These are phyloP conservation scores for Eragrostis curvula DNA, from an alignment of 176 grass and related monocot genomes.

Conservation along the genomic window DNA sequence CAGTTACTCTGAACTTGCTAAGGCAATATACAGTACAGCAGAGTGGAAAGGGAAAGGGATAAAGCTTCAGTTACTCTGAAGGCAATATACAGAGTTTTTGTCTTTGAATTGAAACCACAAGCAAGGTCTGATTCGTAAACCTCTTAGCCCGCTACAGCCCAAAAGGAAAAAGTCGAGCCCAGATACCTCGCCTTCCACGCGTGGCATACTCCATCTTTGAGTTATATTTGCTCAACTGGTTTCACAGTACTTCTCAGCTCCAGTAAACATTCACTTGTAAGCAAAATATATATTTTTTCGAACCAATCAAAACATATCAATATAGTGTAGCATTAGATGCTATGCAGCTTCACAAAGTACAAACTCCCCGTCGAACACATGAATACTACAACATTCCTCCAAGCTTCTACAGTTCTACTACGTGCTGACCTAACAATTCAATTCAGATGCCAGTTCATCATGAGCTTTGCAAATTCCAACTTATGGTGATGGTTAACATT, in stretches of 20 bases:
- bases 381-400: background rate
- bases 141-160: no score
- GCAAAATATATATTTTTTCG: no score
- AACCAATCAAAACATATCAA: background rate
- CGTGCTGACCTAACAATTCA: background rate
- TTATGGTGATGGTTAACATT: background rate
- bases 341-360: conserved; percentile 1
- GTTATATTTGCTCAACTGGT: background rate
- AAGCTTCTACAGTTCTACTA: background rate
- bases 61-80: no score
- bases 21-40: no score
- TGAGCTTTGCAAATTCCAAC: conserved; percentile 16
- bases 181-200: no score
- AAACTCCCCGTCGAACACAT: background rate
- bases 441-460: background rate
- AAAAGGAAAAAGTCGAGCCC: no score
- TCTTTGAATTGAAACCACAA: no score
- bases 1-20: no score
- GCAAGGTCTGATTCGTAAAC: no score
- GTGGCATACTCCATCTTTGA: no score
- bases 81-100: no score
- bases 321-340: background rate
- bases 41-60: no score
- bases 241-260: background rate
- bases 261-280: background rate